phyloP scores from a whole-genome alignment of 2,329 filamentous ascomycete genomes.

The Coleophoma crateriformis region DNA sequence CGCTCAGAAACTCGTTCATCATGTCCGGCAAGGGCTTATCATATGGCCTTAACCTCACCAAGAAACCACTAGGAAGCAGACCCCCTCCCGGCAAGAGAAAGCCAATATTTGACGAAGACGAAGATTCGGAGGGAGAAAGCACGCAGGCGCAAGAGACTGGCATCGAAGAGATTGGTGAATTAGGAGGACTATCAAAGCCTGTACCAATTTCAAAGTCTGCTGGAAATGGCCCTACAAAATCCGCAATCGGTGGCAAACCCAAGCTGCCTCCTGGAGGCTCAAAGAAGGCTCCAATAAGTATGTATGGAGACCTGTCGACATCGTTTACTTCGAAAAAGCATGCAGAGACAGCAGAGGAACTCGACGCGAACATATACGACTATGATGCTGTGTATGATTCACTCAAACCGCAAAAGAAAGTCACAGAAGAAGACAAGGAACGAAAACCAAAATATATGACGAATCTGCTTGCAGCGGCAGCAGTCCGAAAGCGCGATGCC shows the following conservation, averaged over 20 bases:
- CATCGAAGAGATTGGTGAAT: slow-evolving; percentile 54
- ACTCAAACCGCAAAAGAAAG: slow-evolving; percentile 58
- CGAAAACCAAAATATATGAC: slow-evolving; percentile 75
- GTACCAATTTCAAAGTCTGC: slow-evolving; percentile 21
- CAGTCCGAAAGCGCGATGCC: slow-evolving; percentile 71
- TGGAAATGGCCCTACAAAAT: slow-evolving; percentile 25
- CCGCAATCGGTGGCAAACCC: slow-evolving; percentile 22
- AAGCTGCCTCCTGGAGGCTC: slow-evolving; percentile 28
- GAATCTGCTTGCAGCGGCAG: slow-evolving; percentile 66
- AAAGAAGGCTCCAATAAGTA: slow-evolving; percentile 35
- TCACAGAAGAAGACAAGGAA: slow-evolving; percentile 47
- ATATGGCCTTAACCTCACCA: slow-evolving; percentile 55
- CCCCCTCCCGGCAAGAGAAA: slow-evolving; percentile 44
- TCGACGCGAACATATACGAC: slow-evolving; percentile 76
- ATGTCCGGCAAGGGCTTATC: slow-evolving; percentile 35
- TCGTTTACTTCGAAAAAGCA: slow-evolving; percentile 57
- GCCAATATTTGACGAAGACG: slow-evolving; percentile 53
- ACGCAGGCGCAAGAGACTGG: slow-evolving; percentile 29
- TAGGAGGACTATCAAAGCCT: slow-evolving; percentile 43
- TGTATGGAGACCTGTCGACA: slow-evolving; percentile 63
- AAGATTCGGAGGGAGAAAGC: slow-evolving; percentile 49
- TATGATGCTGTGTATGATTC: slow-evolving; percentile 81
- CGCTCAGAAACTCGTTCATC: slow-evolving; percentile 3
- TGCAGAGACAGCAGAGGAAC: slow-evolving; percentile 56
- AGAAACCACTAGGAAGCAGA: slow-evolving; percentile 45